Percentiles rank a stretch among this genome's conserved stretches.
Evolutionary conservation across 768 basidiomycete species (phyloP).

Genomic region (Cubamyces sp.): DNA sequence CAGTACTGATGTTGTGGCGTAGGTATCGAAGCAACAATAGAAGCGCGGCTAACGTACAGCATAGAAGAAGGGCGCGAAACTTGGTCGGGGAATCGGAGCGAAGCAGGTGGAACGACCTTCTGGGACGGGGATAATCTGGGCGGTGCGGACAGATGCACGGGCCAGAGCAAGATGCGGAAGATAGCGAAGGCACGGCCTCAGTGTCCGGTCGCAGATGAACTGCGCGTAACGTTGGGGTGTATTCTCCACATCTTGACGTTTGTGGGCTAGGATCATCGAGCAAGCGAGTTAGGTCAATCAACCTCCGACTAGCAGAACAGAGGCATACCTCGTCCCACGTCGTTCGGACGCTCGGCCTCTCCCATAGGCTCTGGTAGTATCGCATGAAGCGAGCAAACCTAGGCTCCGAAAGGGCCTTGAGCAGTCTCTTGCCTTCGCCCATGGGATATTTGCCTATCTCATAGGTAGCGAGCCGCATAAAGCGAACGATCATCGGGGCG

Average conservation of each 20-base stretch:
- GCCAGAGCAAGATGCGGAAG: neutral
- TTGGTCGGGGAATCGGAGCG: constrained; percentile 2
- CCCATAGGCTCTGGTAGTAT: constrained; percentile 52
- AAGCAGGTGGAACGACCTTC: neutral
- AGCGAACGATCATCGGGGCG: constrained; percentile 64
- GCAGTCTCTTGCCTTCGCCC: constrained; percentile 51
- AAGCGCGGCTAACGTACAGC: neutral
- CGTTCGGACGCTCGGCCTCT: constrained; percentile 54
- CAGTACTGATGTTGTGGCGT: neutral
- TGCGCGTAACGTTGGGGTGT: constrained; percentile 23
- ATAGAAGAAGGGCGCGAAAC: neutral
- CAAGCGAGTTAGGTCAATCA: constrained; percentile 6
- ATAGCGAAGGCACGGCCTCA: neutral
- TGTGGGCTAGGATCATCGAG: constrained; percentile 3
- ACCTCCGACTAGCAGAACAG: neutral
- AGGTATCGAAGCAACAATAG: constrained; percentile 12
- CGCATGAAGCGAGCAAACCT: constrained; percentile 53
- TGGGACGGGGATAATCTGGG: neutral
- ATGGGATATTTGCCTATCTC: constrained; percentile 55
- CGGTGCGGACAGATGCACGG: neutral
- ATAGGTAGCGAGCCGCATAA: constrained; percentile 47
- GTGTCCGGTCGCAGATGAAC: constrained; percentile 14
- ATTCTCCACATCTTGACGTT: constrained; percentile 28
- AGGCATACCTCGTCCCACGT: constrained; percentile 57
- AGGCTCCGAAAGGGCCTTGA: constrained; percentile 46